A percentile compares a stretch with the other conserved stretches of the same genome.
phyloP scores from a whole-genome alignment of 2,329 filamentous ascomycete species.

The Botrytis tulipae region DNA sequence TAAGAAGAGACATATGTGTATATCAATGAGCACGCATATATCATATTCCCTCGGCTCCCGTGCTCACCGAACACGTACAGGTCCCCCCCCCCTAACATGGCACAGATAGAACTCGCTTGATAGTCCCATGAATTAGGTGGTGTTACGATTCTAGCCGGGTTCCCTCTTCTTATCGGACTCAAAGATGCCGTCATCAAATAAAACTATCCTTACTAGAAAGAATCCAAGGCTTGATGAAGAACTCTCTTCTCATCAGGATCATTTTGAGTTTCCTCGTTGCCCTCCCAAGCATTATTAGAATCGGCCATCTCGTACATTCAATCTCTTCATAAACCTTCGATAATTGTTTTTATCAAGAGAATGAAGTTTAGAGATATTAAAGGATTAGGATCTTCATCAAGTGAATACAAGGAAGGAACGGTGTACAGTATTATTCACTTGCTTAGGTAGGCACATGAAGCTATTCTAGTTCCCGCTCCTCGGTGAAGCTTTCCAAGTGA shows the following conservation, averaged over 20 bases:
- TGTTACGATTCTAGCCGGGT: not conserved
- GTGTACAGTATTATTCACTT: not conserved
- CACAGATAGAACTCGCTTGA: slow-evolving; percentile 15
- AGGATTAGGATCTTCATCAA: not conserved
- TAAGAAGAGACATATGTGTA: not conserved
- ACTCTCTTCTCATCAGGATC: slow-evolving; percentile 81
- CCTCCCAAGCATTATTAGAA: slow-evolving; percentile 38
- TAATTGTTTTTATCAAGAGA: not conserved
- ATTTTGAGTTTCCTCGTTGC: slow-evolving; percentile 47
- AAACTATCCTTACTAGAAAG: slow-evolving; percentile 69
- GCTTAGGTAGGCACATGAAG: not conserved
- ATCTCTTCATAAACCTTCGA: not conserved
- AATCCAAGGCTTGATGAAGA: slow-evolving; percentile 80
- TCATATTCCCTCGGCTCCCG: not conserved
- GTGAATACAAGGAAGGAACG: not conserved
- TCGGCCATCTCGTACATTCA: slow-evolving; percentile 2
- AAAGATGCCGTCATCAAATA: not conserved
- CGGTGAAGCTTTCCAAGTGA: not conserved
- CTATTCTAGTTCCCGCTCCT: not conserved
- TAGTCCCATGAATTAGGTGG: not conserved
- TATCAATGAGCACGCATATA: not conserved
- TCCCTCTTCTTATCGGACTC: not conserved
- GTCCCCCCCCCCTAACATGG: slow-evolving; percentile 7
- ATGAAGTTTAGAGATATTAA: not conserved
- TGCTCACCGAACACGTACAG: not conserved